Percentiles rank a stretch among this genome's conserved stretches.
phyloP scores from a whole-genome alignment of 2,329 filamentous ascomycete genomes.

The Diaporthe australafricana region DNA sequence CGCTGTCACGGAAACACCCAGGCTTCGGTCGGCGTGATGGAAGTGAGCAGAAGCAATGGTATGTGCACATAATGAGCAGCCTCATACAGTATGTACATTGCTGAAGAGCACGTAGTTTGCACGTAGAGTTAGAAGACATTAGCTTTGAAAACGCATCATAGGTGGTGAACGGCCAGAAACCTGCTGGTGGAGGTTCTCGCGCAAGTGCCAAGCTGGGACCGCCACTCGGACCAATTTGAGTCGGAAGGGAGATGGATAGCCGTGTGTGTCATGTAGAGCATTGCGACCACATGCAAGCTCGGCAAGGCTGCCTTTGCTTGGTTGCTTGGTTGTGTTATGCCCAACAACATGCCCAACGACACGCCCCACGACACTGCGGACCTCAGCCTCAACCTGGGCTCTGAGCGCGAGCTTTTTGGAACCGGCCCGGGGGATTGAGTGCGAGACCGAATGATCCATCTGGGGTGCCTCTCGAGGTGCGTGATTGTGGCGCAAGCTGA shows the following conservation, averaged over 20 bases:
- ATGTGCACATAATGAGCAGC: slow-evolving; percentile 25
- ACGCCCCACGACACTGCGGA: slow-evolving; percentile 6
- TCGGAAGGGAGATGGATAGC: not conserved
- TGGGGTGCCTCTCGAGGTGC: not conserved
- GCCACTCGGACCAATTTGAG: not conserved
- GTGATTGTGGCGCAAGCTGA: slow-evolving; percentile 23
- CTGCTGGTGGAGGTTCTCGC: not conserved
- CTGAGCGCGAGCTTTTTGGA: no score
- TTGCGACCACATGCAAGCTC: not conserved
- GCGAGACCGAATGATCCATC: slow-evolving; percentile 4
- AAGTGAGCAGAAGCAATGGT: slow-evolving; percentile 6
- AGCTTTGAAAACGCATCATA: not conserved
- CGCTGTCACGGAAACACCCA: not conserved
- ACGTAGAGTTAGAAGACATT: slow-evolving; percentile 38
- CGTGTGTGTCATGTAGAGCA: not conserved
- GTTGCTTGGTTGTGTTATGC: not conserved
- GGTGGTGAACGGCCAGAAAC: not conserved
- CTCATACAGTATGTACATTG: not conserved
- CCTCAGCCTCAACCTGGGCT: not conserved
- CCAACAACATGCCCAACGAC: not conserved
- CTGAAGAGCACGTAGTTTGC: slow-evolving; percentile 22
- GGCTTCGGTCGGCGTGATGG: not conserved
- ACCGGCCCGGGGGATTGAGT: not conserved
- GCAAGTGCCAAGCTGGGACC: not conserved
- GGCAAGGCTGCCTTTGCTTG: not conserved